These are phyloP conservation scores for Eucalyptus victrix DNA, from an alignment of 345 rosid genomes.

Conservation along the genomic window DNA sequence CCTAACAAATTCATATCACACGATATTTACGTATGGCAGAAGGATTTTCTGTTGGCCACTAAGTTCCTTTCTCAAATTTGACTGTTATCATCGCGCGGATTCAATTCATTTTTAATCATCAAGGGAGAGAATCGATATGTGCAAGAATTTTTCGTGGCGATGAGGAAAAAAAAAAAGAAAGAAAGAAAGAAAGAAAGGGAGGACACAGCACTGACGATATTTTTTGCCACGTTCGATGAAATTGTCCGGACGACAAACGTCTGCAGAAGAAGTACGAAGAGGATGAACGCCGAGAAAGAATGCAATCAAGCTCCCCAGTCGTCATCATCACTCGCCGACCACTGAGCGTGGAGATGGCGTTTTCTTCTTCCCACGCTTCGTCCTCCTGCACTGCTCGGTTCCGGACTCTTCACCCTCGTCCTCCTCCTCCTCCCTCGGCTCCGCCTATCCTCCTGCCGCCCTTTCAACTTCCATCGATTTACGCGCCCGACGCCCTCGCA, in stretches of 20 bases:
- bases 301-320: not conserved
- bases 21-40: rapidly evolving
- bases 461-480: not conserved
- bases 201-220: not conserved
- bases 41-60: rapidly evolving
- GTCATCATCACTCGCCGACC: not conserved
- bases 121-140: not conserved
- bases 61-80: too few species aligned
- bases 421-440: not conserved
- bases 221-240: not conserved
- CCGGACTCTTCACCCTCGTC: not conserved
- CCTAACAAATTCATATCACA: rapidly evolving
- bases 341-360: not conserved
- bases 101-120: not conserved
- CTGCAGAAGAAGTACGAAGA: not conserved
- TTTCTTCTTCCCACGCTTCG: not conserved
- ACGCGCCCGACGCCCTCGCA: not conserved
- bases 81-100: not conserved
- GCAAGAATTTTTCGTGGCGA: not conserved
- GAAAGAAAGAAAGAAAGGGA: not conserved
- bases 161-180: too few species aligned
- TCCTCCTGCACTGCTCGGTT: not conserved
- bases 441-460: not conserved
- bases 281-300: not conserved
- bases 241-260: not conserved